A percentile compares a stretch with the other conserved stretches of the same genome.
Conservation (phyloP, 2,329 filamentous ascomycete species). For the Ophiocordyceps camponoti-saundersi region DNA sequence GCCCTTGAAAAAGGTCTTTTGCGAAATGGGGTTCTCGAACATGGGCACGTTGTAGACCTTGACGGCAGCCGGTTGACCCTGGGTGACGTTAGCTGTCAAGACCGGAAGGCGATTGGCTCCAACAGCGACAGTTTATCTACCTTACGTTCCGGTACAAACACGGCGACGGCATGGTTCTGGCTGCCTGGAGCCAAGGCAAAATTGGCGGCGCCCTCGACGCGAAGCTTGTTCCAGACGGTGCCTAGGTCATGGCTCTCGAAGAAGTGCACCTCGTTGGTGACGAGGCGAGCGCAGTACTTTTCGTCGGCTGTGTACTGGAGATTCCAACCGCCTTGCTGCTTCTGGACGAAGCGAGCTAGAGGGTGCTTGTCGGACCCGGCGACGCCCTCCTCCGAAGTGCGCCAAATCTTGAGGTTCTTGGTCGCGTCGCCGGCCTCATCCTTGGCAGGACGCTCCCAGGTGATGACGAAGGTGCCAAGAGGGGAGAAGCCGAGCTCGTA, state of each 20-base stretch:
- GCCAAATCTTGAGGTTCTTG: constrained; percentile 97
- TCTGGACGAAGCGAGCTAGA: constrained; percentile 85
- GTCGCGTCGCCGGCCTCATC: constrained; percentile 84
- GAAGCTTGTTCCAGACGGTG: constrained; percentile 89
- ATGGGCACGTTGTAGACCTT: constrained; percentile 89
- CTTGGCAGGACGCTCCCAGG: constrained; percentile 87
- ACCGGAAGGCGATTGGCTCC: not conserved
- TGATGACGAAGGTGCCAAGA: constrained; percentile 80
- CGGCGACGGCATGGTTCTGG: constrained; percentile 78
- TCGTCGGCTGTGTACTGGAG: constrained; percentile 93
- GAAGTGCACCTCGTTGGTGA: constrained; percentile 97
- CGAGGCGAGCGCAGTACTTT: constrained; percentile 76
- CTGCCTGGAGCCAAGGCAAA: constrained; percentile 75
- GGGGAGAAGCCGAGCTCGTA: constrained; percentile 94
- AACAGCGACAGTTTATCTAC: constrained; percentile 24
- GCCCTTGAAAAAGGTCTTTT: constrained; percentile 98
- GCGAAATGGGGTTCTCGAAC: constrained; percentile 68
- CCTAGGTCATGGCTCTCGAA: constrained; percentile 75
- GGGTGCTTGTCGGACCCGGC: constrained; percentile 51
- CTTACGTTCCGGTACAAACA: constrained; percentile 93
- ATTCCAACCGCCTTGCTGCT: constrained; percentile 91
- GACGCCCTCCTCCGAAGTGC: constrained; percentile 53
- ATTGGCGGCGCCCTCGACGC: constrained; percentile 75
- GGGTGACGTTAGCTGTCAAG: constrained; percentile 5
- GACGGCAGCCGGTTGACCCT: constrained; percentile 86